Evolutionary conservation across 371 early-diverging fungal species (phyloP), one percentile per base, ranked within the genome.

Genomic region (Syncephalastrum racemosum): DNA sequence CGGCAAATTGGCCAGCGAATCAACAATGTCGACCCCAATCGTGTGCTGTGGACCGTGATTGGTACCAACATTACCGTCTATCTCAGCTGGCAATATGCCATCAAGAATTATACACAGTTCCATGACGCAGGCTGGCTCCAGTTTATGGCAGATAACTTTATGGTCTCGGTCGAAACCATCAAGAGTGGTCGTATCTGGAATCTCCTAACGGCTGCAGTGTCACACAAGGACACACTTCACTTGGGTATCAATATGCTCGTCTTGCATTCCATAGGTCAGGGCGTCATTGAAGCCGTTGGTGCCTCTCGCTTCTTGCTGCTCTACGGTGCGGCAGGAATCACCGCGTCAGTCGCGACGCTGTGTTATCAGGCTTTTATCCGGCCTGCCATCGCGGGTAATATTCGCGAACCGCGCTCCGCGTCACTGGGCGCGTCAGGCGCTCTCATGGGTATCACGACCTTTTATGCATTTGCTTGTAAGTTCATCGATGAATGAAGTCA

Each of bases 191-290:
- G 81, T 4, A 52, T 66, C 16, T 77, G 81, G 66, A 80, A 80
- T 3, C 57, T 84, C 15, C 46, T 84, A 42, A 79, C 85, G 4
- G 70, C 73, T 2, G 63, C 77, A 0, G 67, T 84, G 50, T 81
- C 81, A 20, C 85, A 84, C 49, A 61, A 65, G 40, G 66, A 65
- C 7, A 55, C 77, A 47, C 66, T 68, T 20, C 85, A 84, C 54
- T 60, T 84, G 24, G 71, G 75, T 22, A 27, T 84, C 5, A 84
- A 82, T 53, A 79, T 78, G 67, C 50, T 84, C 46, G 82, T 82
- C 0, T 58, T 84, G 15, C 65, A 72, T 53, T 67, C 69, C 3
- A 59, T 84, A 68, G 72, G 82, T 41, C 49, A 62, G 54, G 62
- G 79, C 53, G 63, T 82, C 1, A 58, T 76, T 18, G 62, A 67